phyloP scores from a whole-genome alignment of 257 asterid genomes.

The Anisodus tanguticus region DNA sequence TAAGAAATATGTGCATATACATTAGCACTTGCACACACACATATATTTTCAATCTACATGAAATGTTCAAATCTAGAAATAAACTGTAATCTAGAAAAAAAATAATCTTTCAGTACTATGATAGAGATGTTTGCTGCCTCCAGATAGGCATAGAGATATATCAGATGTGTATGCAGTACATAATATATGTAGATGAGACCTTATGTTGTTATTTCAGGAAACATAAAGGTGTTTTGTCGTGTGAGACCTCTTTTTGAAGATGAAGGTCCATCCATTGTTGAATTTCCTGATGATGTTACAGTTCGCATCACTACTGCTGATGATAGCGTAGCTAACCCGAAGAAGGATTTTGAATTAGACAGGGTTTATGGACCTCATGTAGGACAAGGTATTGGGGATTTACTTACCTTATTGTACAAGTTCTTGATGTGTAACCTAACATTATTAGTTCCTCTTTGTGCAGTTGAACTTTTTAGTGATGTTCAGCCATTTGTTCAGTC shows the following conservation, averaged over 20 bases:
- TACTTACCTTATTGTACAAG: constrained; percentile 26
- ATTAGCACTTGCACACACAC: background rate
- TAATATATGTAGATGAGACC: constrained; percentile 35
- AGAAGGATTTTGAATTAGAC: constrained; percentile 97
- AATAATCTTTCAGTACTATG: background rate
- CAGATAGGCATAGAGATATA: constrained; percentile 8
- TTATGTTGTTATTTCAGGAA: constrained; percentile 65
- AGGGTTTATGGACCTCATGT: constrained; percentile 98
- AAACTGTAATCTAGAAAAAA: constrained; percentile 28
- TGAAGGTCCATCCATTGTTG: constrained; percentile 81
- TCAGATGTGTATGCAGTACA: constrained; percentile 24
- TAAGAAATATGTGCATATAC: constrained; percentile 17
- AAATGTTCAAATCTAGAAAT: constrained; percentile 26
- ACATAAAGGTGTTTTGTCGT: constrained; percentile 89
- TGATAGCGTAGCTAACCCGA: constrained; percentile 75
- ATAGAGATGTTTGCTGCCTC: background rate
- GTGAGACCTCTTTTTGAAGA: constrained; percentile 95
- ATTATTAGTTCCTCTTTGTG: constrained; percentile 41
- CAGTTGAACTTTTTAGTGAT: constrained; percentile 92
- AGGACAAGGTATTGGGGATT: constrained; percentile 73
- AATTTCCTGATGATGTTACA: constrained; percentile 86
- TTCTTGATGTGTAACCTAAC: constrained; percentile 42
- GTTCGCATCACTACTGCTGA: constrained; percentile 80
- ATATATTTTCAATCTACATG: background rate
- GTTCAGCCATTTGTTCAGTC: constrained; percentile 98